These are phyloP conservation scores for Tricholoma terreum DNA, from an alignment of 768 basidiomycete genomes.

Conservation along the genomic window DNA sequence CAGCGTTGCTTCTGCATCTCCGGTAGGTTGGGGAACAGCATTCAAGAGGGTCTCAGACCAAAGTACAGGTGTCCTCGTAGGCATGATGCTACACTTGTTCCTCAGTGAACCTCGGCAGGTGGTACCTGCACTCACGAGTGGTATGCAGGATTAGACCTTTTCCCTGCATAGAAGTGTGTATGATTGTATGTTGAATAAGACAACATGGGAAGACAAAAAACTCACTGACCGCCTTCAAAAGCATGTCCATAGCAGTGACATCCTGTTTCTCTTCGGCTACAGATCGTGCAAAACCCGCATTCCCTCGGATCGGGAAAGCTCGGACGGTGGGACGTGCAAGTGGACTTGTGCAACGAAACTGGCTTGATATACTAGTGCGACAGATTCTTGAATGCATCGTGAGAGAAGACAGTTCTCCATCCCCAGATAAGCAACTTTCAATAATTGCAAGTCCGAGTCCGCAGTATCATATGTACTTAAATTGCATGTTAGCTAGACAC, in stretches of 20 bases:
- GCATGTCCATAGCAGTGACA: conserved; percentile 53
- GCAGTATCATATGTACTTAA: too few species aligned
- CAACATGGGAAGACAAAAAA: conserved; percentile 5
- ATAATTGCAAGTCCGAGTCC: too few species aligned
- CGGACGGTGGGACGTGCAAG: not conserved
- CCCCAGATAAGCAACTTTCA: too few species aligned
- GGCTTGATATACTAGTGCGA: too few species aligned
- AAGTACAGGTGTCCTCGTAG: conserved; percentile 45
- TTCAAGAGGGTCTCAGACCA: conserved; percentile 61
- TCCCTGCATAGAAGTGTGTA: conserved; percentile 30
- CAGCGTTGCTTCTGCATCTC: conserved; percentile 11
- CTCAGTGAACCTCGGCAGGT: not conserved
- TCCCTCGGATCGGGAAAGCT: not conserved
- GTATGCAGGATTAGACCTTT: conserved; percentile 50
- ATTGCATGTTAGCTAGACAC: too few species aligned
- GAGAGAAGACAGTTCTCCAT: too few species aligned
- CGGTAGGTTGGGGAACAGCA: conserved; percentile 22
- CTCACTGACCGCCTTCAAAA: conserved; percentile 59
- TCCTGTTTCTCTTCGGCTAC: conserved; percentile 55
- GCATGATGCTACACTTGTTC: conserved; percentile 44
- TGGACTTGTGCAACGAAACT: not conserved
- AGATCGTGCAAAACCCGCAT: conserved; percentile 14
- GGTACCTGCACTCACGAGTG: conserved; percentile 39
- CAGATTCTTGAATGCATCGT: not conserved
- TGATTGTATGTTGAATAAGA: not conserved